Evolutionary conservation across 768 basidiomycete genomes (phyloP).

Genomic region (Clitopilus passeckerianus): DNA sequence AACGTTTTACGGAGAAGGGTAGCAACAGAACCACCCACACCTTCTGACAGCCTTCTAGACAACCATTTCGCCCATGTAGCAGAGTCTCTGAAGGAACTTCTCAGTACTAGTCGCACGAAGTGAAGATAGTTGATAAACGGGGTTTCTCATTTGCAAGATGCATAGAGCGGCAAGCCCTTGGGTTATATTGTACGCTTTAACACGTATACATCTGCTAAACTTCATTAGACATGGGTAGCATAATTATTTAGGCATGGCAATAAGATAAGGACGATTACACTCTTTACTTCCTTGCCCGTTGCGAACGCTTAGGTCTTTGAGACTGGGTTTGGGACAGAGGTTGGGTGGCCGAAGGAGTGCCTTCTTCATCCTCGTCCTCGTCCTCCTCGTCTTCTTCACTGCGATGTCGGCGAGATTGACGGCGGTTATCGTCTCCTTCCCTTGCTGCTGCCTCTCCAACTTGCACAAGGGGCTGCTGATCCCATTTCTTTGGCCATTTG

Average conservation of each 20-base stretch:
- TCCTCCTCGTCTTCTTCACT: constrained; percentile 40
- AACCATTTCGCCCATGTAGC: neutral
- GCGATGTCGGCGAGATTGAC: constrained; percentile 23
- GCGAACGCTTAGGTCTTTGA: constrained; percentile 18
- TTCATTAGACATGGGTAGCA: neutral
- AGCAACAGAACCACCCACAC: neutral
- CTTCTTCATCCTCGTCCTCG: constrained; percentile 36
- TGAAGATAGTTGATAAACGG: neutral
- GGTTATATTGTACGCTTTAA: too few relatives aligned
- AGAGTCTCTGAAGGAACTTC: neutral
- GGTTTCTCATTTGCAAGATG: too few relatives aligned
- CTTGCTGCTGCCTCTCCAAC: constrained; percentile 69
- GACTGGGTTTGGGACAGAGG: constrained; percentile 1
- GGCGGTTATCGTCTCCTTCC: constrained; percentile 50
- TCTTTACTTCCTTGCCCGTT: constrained; percentile 24
- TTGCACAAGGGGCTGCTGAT: constrained; percentile 39
- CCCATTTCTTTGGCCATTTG: constrained; percentile 56
- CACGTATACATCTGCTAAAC: neutral
- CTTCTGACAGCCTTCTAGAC: neutral
- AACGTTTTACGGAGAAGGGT: neutral
- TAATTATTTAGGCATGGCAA: neutral
- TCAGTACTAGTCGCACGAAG: neutral
- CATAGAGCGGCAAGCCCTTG: too few relatives aligned
- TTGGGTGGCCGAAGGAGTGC: constrained; percentile 9
- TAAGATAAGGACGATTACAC: neutral